A percentile compares a stretch with the other conserved stretches of the same genome.
Conservation (phyloP, 148 eudicot genomes). For the Polygonum maritimum region DNA sequence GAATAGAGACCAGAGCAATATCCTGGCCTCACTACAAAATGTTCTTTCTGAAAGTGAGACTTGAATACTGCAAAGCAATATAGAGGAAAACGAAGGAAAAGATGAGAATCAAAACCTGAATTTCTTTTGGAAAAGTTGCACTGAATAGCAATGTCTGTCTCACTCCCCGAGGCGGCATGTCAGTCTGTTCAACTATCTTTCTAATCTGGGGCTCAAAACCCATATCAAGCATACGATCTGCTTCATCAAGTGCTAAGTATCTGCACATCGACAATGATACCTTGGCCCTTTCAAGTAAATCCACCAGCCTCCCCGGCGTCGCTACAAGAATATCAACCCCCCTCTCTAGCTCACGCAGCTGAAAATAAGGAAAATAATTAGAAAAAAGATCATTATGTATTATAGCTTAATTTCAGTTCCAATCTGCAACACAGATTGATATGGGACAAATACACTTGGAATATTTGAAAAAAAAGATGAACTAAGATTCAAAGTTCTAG, state of each 20-base stretch:
- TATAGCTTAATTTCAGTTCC: not conserved
- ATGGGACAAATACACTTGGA: not conserved
- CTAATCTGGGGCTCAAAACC: constrained; percentile 95
- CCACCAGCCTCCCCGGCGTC: constrained; percentile 88
- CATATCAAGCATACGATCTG: constrained; percentile 94
- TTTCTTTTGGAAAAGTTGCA: constrained; percentile 92
- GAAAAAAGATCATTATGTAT: not conserved
- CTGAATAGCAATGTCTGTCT: constrained; percentile 91
- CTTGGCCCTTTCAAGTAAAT: constrained; percentile 79
- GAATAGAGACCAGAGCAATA: not conserved
- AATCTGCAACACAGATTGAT: not conserved
- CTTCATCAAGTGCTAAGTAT: constrained; percentile 89
- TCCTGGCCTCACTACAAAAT: not conserved
- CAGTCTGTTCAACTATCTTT: constrained; percentile 88
- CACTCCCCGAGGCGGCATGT: constrained; percentile 68
- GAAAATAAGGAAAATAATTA: constrained; percentile 7
- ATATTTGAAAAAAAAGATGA: not conserved
- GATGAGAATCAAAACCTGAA: constrained; percentile 42
- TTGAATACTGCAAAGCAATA: not conserved
- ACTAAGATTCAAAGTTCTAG: not conserved
- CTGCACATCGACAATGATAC: constrained; percentile 55
- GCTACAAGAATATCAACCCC: constrained; percentile 96
- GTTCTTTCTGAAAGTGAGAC: not conserved
- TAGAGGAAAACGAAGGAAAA: not conserved
- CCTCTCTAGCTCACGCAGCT: constrained; percentile 79